Base-by-base conservation (phyloP, 2,329 filamentous ascomycete genomes). In the Epicoccum sorghinum region DNA sequence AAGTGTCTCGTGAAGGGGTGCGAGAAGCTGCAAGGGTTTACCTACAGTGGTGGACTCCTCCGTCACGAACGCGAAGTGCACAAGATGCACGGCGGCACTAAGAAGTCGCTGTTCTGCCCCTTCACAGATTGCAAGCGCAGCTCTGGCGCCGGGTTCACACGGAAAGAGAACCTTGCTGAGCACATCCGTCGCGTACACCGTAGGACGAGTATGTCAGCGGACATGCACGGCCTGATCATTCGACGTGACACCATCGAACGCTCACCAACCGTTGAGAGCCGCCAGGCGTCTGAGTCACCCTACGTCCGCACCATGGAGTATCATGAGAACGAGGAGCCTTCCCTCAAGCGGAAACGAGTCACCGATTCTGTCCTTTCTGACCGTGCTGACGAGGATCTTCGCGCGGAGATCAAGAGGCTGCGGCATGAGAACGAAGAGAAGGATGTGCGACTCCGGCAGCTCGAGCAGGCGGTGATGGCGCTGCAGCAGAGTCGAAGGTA, bases 1-100 rank as follows among this genome's bases (percentile, higher is more conserved):
- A 90, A 92, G 67, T 98, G 93, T 75, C 82, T 80, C 22, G 87
- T 89, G 38, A 82, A 85, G n/a, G 89, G 89, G 33, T 97, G 93
- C 75, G 91, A 93, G 68, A 96, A 96, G 68, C 83, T 96, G 0
- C 90, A 90, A 47, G 93, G 93, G 1, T 98, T 98, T 75, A 98
- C 93, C 1, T 98, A 98, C 72, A 93, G 90, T 0, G 93, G 93
- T 13, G 93, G 93, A 3, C 84, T 98, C 0, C 78, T 96, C 14
- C 85, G 93, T 40, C 93, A 98, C 76, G 89, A 96, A 76, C 88
- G 93, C 59, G 93, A 98, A 76, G 93, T 98, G 0, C 93, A 98
- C 75, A 87, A 88, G 74, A 91, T 93, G 77, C 89, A 96, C 66
- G 90, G 91, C 50, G 92, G 91, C 1, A 91, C 92, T 8, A 92